Base-by-base conservation (phyloP, 441 rosid species). In the Euphorbia celastroides region DNA sequence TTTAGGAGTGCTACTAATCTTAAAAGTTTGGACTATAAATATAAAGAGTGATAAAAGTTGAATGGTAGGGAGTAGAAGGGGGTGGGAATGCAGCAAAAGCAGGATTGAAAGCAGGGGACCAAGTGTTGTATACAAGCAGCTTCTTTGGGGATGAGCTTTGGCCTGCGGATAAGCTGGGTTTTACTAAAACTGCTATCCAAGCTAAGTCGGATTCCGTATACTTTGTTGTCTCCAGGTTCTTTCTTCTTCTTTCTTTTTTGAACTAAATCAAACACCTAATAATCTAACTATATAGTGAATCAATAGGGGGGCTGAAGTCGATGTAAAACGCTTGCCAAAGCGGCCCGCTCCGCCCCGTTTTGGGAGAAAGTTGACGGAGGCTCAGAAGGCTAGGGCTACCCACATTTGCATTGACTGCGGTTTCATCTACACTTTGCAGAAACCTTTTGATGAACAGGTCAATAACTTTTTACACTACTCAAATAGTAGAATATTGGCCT, bases 111-210 rank as follows among this genome's bases (percentile, higher is more conserved):
- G 42, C 88, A 4, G 98, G 98, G 57, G 97, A 93, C 73, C 98
- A 93, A 69, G 98, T 93, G 50, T 64, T 90, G 22, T 93, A 93
- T 82, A 93, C 98, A 26, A 93, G 98, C 76, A 93, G 97, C 78
- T 93, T 93, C 86, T 93, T 93, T 31, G 98, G 98, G 5, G 98
- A 93, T 75, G 98, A 93, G 75, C 97, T 93, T 71, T 93, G 98
- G 98, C 98, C 98, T 38, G 98, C 98, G 4, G 98, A 93, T 80
- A 93, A 93, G 79, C 74, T 93, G 5, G 98, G 98, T 7, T 93
- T 93, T 60, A 93, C 98, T 36, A 93, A 93, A 84, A 93, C 98
- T 55, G 98, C 98, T 11, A 81, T 93, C 75, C 98, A 93, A 80
- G 98, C 98, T 5, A 93, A 90, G 79, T 97, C 98, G 10, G 98